phyloP scores from a whole-genome alignment of 768 basidiomycete genomes.

The Termitomyces sp. region DNA sequence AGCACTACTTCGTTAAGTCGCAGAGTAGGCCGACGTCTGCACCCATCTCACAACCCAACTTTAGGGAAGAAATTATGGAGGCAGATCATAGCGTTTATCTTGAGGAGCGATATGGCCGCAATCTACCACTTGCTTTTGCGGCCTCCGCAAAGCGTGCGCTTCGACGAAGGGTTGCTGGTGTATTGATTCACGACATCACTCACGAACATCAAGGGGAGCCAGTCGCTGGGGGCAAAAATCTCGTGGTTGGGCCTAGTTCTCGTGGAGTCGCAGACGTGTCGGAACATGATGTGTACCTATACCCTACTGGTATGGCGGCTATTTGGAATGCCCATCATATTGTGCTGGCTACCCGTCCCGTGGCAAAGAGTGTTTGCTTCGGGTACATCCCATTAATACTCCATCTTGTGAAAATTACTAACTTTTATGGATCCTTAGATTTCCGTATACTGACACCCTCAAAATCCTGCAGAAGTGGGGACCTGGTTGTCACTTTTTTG shows the following conservation, averaged over 20 bases:
- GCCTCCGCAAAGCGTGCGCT: constrained; percentile 81
- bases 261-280: constrained; percentile 64
- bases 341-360: constrained; percentile 42
- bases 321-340: constrained; percentile 90
- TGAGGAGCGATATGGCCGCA: constrained; percentile 93
- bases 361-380: constrained; percentile 86
- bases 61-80: constrained; percentile 40
- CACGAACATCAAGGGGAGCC: constrained; percentile 28
- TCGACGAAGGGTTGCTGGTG: constrained; percentile 85
- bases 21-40: constrained; percentile 4
- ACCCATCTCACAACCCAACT: constrained; percentile 2
- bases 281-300: constrained; percentile 88
- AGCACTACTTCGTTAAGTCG: constrained; percentile 48
- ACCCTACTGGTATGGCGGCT: constrained; percentile 85
- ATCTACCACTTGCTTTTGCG: constrained; percentile 68
- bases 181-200: constrained; percentile 57
- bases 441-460: constrained; percentile 92
- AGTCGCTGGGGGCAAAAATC: constrained; percentile 38
- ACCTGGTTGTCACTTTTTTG: constrained; percentile 86
- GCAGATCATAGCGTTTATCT: constrained; percentile 70
- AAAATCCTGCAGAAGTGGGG: constrained; percentile 97
- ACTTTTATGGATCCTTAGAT: constrained; percentile 39
- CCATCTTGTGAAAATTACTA: not conserved
- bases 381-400: constrained; percentile 50
- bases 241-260: constrained; percentile 53